phyloP scores from a whole-genome alignment of 164 flowering plant species.

The Protea cynaroides region DNA sequence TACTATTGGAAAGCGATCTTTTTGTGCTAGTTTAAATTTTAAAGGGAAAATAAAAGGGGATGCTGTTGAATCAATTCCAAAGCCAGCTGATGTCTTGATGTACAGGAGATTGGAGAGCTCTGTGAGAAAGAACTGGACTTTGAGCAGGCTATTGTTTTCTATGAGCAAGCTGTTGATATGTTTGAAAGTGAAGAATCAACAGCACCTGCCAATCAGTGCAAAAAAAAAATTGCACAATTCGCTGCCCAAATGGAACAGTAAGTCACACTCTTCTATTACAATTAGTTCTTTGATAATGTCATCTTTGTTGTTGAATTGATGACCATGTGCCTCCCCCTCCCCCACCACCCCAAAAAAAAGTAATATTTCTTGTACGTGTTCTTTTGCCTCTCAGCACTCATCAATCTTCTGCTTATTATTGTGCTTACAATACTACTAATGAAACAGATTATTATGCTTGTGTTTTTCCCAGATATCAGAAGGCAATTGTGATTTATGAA shows the following conservation, averaged over 20 bases:
- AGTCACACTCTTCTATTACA: constrained; percentile 14
- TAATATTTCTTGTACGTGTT: too few species aligned
- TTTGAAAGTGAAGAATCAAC: constrained; percentile 75
- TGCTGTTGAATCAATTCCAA: too few species aligned
- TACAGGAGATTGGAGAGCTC: constrained; percentile 79
- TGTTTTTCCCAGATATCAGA: constrained; percentile 38
- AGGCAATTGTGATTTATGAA: constrained; percentile 73
- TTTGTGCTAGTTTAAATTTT: too few species aligned
- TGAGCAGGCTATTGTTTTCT: constrained; percentile 50
- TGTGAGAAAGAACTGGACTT: constrained; percentile 59
- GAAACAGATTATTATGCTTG: not conserved
- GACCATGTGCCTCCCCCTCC: too few species aligned
- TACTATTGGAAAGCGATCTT: too few species aligned
- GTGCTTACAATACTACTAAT: not conserved
- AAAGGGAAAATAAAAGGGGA: too few species aligned
- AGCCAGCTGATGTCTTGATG: not conserved
- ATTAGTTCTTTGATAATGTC: not conserved
- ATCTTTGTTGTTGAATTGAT: not conserved
- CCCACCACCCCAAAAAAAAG: too few species aligned
- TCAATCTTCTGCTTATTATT: not conserved
- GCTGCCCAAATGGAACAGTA: constrained; percentile 82
- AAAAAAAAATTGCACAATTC: constrained; percentile 79
- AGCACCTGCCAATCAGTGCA: constrained; percentile 74
- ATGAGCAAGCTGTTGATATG: constrained; percentile 72
- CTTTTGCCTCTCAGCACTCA: too few species aligned